These are phyloP conservation scores for Fusarium hainanense DNA, from an alignment of 2,329 filamentous ascomycete species.

Conservation along the genomic window DNA sequence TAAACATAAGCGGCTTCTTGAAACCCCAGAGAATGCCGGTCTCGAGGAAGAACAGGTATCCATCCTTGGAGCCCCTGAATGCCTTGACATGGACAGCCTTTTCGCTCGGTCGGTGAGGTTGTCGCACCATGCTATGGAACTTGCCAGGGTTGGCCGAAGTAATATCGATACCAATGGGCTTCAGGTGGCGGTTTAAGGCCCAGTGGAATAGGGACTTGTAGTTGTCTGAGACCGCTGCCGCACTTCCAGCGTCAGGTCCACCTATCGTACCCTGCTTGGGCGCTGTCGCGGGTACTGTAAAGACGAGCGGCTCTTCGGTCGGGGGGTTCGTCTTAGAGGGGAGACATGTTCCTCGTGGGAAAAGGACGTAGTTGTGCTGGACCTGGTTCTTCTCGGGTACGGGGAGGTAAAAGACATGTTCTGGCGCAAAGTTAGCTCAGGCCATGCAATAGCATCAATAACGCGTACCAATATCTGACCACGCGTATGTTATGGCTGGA, in stretches of 20 bases:
- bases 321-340: constrained; percentile 59
- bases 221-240: constrained; percentile 66
- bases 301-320: constrained; percentile 68
- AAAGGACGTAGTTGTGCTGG: constrained; percentile 73
- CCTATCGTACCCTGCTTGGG: constrained; percentile 69
- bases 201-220: constrained; percentile 70
- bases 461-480: constrained; percentile 69
- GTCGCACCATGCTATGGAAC: constrained; percentile 67
- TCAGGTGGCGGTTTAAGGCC: constrained; percentile 66
- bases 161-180: constrained; percentile 61
- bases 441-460: background rate
- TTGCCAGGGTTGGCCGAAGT: constrained; percentile 64
- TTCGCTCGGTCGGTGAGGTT: constrained; percentile 69
- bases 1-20: constrained; percentile 75
- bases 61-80: constrained; percentile 75
- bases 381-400: constrained; percentile 73
- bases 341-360: constrained; percentile 67
- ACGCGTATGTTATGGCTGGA: constrained; percentile 66
- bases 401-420: constrained; percentile 71
- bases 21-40: constrained; percentile 76
- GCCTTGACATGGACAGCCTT: constrained; percentile 73
- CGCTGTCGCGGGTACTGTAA: constrained; percentile 69
- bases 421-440: constrained; percentile 51
- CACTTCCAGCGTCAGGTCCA: constrained; percentile 61
- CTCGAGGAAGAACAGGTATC: constrained; percentile 74